phyloP scores from a whole-genome alignment of 192 early-diverging fungal genomes.

The Podila horticola region DNA sequence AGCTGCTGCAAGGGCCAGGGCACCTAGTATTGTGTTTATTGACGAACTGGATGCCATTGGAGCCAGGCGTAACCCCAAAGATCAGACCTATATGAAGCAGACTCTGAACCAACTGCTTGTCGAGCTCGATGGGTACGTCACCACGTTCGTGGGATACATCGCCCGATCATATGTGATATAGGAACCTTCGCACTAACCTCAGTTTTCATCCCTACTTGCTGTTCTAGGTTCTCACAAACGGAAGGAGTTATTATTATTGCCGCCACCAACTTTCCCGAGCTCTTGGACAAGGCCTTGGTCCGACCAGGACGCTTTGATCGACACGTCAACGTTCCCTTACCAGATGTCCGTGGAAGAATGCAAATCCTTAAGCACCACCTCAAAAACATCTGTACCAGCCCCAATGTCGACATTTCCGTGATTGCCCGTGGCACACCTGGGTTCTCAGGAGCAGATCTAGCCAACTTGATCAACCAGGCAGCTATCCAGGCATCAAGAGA shows the following conservation, averaged over 20 bases:
- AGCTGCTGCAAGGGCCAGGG: constrained; percentile 78
- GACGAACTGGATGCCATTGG: constrained; percentile 99
- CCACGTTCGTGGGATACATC: neutral
- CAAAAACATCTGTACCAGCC: constrained; percentile 77
- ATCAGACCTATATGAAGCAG: constrained; percentile 97
- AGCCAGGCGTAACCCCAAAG: constrained; percentile 89
- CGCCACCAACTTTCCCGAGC: constrained; percentile 97
- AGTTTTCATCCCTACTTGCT: neutral
- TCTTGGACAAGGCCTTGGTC: constrained; percentile 96
- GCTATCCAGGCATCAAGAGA: constrained; percentile 95
- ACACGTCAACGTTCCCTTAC: constrained; percentile 91
- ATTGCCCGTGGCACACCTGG: constrained; percentile 98
- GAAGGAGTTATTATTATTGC: constrained; percentile 99
- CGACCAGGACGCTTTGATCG: constrained; percentile 98
- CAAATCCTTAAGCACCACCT: constrained; percentile 94
- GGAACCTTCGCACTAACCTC: neutral
- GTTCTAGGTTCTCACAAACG: constrained; percentile 80
- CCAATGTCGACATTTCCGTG: constrained; percentile 80
- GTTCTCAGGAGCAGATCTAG: constrained; percentile 99
- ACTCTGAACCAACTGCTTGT: constrained; percentile 99
- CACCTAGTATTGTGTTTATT: constrained; percentile 96
- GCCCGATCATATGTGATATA: neutral
- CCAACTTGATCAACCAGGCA: constrained; percentile 97
- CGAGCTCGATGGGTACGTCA: constrained; percentile 89
- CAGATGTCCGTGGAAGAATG: constrained; percentile 95